A percentile compares a stretch with the other conserved stretches of the same genome.
phyloP scores from a whole-genome alignment of 179 eudicot species.

The Dionaea muscipula region DNA sequence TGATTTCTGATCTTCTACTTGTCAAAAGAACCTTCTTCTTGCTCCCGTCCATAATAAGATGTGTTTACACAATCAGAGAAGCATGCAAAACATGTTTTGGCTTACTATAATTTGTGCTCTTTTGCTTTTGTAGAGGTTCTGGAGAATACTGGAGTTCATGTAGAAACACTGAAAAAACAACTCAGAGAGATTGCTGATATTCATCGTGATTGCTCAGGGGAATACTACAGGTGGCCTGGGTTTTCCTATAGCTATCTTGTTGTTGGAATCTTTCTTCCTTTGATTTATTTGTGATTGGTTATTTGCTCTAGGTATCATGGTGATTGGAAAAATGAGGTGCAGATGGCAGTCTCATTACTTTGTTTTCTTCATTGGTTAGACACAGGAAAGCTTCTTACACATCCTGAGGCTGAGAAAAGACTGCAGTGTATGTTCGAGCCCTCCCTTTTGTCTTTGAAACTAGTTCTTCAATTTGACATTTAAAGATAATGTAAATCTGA shows the following conservation, averaged over 20 bases:
- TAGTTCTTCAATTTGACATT: too few relatives aligned
- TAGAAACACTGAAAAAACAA: not conserved
- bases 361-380: constrained; percentile 67
- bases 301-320: constrained; percentile 38
- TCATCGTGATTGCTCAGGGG: not conserved
- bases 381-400: constrained; percentile 46
- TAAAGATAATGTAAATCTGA: too few relatives aligned
- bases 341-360: constrained; percentile 39
- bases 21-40: too few relatives aligned
- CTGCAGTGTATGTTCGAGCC: constrained; percentile 40
- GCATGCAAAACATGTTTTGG: not conserved
- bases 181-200: not conserved
- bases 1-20: too few relatives aligned
- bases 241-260: too few relatives aligned
- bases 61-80: too few relatives aligned
- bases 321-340: constrained; percentile 67
- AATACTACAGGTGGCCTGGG: too few relatives aligned
- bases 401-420: constrained; percentile 43
- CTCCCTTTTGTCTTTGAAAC: not conserved
- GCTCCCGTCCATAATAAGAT: too few relatives aligned
- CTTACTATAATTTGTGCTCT: not conserved
- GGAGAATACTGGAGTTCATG: not conserved
- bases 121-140: constrained; percentile 7
- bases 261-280: not conserved
- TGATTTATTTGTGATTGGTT: constrained; percentile 7